These are phyloP conservation scores for Paramyrothecium sp. DNA, from an alignment of 2,329 filamentous ascomycete genomes.

Conservation along the genomic window DNA sequence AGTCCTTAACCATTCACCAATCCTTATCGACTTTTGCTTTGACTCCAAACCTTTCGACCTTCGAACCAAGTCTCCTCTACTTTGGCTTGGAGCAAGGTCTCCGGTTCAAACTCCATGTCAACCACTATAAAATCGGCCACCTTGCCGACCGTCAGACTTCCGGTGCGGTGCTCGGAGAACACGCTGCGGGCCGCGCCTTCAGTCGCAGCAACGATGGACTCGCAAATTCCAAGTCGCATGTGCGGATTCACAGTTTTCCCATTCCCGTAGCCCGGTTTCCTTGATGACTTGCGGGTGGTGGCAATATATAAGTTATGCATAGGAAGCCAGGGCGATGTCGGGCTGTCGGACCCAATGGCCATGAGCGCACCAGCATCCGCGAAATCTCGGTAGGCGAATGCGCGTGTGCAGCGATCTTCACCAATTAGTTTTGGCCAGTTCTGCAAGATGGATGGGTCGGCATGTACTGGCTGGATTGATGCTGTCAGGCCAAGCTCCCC, in stretches of 20 bases:
- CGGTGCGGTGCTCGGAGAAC: constrained; percentile 46
- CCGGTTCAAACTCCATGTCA: constrained; percentile 47
- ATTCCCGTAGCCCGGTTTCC: constrained; percentile 38
- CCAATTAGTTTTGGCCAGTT: constrained; percentile 60
- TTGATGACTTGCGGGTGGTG: constrained; percentile 50
- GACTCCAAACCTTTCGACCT: constrained; percentile 38
- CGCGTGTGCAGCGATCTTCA: constrained; percentile 47
- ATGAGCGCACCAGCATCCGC: constrained; percentile 49
- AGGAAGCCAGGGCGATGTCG: constrained; percentile 53
- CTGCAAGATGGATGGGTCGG: constrained; percentile 55
- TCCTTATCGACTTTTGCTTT: too few species aligned
- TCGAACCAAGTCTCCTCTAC: constrained; percentile 53
- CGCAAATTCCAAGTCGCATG: constrained; percentile 48
- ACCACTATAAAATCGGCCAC: constrained; percentile 51
- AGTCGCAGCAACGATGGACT: constrained; percentile 50
- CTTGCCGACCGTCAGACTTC: constrained; percentile 48
- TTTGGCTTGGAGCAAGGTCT: constrained; percentile 41
- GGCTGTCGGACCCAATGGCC: constrained; percentile 55
- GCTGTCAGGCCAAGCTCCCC: constrained; percentile 55
- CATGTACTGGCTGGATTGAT: constrained; percentile 51
- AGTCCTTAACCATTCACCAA: too few species aligned
- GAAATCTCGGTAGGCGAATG: constrained; percentile 63
- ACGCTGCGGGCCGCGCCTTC: constrained; percentile 51
- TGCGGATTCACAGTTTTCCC: constrained; percentile 47
- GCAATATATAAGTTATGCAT: constrained; percentile 56